These are phyloP conservation scores for Ramichloridium luteum DNA, from an alignment of 2,329 filamentous ascomycete species.

Conservation along the genomic window DNA sequence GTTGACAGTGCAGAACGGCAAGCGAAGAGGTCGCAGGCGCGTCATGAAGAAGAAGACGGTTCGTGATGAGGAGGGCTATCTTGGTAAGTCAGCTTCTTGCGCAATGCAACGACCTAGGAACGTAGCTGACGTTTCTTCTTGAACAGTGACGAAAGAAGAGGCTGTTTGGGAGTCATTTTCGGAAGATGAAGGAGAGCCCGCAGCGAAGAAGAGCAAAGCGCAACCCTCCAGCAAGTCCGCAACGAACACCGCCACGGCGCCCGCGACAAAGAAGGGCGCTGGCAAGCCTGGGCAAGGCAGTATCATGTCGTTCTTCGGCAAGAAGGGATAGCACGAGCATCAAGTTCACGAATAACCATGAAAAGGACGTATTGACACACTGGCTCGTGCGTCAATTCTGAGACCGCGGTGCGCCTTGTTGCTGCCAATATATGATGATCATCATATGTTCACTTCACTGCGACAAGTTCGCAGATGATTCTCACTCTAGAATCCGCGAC, in stretches of 20 bases:
- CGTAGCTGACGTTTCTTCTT: slow-evolving; percentile 9
- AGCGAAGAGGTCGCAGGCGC: slow-evolving; percentile 62
- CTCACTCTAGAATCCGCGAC: too few species aligned
- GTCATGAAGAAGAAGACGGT: slow-evolving; percentile 80
- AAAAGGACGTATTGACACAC: too few species aligned
- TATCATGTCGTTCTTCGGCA: slow-evolving; percentile 87
- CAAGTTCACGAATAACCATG: too few species aligned
- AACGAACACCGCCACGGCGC: slow-evolving; percentile 21
- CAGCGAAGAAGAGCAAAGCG: slow-evolving; percentile 42
- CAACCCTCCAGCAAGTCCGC: slow-evolving; percentile 35
- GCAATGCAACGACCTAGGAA: not conserved
- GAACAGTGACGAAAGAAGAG: slow-evolving; percentile 74
- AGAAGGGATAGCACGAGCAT: slow-evolving; percentile 48
- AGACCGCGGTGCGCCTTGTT: too few species aligned
- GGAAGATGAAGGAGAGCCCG: slow-evolving; percentile 57
- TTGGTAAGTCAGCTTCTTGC: slow-evolving; percentile 46
- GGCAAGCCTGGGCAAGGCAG: slow-evolving; percentile 51
- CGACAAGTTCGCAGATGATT: too few species aligned
- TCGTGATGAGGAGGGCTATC: slow-evolving; percentile 79
- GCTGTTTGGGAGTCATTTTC: slow-evolving; percentile 84
- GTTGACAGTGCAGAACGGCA: slow-evolving; percentile 47
- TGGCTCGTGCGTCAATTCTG: too few species aligned
- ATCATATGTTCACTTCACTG: too few species aligned
- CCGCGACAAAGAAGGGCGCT: slow-evolving; percentile 37
- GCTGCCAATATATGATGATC: too few species aligned